These are phyloP conservation scores for Leptosphaerulina australis DNA, from an alignment of 2,329 filamentous ascomycete species.

Conservation along the genomic window DNA sequence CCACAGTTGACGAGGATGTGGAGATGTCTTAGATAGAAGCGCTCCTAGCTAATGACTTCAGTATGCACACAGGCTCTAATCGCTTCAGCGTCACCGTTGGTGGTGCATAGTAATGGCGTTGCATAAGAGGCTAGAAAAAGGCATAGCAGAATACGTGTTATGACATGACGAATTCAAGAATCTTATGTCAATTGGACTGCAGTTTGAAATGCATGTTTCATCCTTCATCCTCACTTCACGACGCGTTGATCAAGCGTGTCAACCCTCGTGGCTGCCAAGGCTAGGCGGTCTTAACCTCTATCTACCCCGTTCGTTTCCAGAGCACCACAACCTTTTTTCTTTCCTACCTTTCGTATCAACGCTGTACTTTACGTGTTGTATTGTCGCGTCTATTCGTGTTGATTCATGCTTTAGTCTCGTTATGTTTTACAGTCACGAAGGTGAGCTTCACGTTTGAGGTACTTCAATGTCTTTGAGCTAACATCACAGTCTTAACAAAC, in stretches of 20 bases:
- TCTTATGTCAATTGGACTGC: neutral
- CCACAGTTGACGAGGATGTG: constrained; percentile 59
- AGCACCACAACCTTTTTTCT: neutral
- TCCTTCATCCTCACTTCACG: constrained; percentile 27
- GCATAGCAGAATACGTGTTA: constrained; percentile 23
- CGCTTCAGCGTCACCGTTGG: constrained; percentile 9
- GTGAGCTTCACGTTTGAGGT: constrained; percentile 57
- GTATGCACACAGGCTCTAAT: constrained; percentile 22
- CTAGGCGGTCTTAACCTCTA: neutral
- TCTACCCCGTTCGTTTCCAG: neutral
- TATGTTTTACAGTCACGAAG: constrained; percentile 98
- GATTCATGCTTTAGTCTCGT: constrained; percentile 25
- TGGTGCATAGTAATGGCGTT: constrained; percentile 37
- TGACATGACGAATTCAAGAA: constrained; percentile 28
- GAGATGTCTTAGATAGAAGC: constrained; percentile 37
- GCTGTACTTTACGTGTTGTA: constrained; percentile 8
- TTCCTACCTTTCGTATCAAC: neutral
- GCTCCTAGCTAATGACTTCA: neutral
- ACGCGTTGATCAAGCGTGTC: constrained; percentile 24
- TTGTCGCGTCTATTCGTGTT: constrained; percentile 4
- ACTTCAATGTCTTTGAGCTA: constrained; percentile 20
- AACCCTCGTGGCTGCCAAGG: constrained; percentile 16
- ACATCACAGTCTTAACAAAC: constrained; percentile 71
- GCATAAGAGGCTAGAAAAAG: constrained; percentile 36
- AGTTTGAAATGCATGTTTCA: neutral